phyloP scores from a whole-genome alignment of 805 yeast species.

The Ogataea zsoltii region DNA sequence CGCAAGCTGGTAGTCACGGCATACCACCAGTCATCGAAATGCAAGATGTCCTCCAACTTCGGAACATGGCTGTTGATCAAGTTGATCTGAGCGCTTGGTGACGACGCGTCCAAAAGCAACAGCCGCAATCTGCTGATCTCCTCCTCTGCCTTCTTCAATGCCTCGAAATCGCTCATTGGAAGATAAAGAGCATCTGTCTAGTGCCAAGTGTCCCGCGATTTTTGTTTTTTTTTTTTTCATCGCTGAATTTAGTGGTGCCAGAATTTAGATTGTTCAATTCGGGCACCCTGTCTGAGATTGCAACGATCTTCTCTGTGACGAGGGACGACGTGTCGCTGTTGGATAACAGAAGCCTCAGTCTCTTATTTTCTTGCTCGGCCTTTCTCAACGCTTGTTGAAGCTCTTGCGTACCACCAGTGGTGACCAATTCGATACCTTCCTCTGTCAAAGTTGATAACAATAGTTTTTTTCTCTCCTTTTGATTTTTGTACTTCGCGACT shows the following conservation, averaged over 20 bases:
- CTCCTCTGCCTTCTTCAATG: background rate
- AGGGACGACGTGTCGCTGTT: background rate
- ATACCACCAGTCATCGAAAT: conserved; percentile 2
- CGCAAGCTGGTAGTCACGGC: conserved; percentile 1
- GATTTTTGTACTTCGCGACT: too few species aligned
- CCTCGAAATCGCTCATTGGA: background rate
- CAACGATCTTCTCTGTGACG: background rate
- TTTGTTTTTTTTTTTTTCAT: too few species aligned
- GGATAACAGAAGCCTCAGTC: background rate
- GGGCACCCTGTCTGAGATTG: background rate
- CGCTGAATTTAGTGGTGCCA: too few species aligned
- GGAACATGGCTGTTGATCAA: background rate
- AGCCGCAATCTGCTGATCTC: conserved; percentile 1
- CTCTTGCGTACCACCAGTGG: too few species aligned
- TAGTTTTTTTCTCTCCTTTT: too few species aligned
- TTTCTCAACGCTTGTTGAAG: too few species aligned
- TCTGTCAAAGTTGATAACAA: too few species aligned
- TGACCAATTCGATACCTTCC: too few species aligned
- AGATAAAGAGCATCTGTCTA: too few species aligned
- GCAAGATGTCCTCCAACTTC: background rate
- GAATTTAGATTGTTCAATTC: background rate
- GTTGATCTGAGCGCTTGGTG: background rate
- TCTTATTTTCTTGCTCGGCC: too few species aligned
- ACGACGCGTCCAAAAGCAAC: background rate
- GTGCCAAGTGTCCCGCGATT: too few species aligned